These are phyloP conservation scores for Trifolium fragiferum DNA, from an alignment of 306 rosid genomes.

Conservation along the genomic window DNA sequence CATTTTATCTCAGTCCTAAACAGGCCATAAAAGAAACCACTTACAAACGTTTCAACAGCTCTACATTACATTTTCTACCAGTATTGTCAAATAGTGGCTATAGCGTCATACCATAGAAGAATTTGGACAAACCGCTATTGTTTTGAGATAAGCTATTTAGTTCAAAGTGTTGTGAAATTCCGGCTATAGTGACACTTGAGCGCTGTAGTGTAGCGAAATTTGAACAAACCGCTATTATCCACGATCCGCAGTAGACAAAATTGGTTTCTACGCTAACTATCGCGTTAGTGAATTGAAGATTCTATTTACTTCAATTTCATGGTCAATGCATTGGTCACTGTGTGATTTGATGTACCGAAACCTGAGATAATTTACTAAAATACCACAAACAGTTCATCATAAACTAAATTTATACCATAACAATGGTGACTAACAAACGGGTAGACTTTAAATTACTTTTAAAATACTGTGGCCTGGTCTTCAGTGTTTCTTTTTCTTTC, in stretches of 20 bases:
- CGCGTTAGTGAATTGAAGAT: conserved; percentile 22
- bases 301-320: conserved; percentile 27
- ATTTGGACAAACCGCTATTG: too few relatives aligned
- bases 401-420: conserved; percentile 31
- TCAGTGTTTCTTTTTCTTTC: conserved; percentile 75
- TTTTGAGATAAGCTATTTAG: neutral
- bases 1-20: neutral
- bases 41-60: neutral
- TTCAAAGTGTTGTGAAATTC: neutral
- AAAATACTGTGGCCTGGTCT: conserved; percentile 67
- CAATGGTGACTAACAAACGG: conserved; percentile 38
- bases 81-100: neutral
- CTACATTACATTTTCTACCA: neutral
- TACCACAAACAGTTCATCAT: conserved; percentile 30
- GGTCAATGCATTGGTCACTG: conserved; percentile 24
- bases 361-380: conserved; percentile 28
- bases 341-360: conserved; percentile 18
- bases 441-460: conserved; percentile 46
- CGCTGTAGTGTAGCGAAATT: neutral
- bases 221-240: neutral
- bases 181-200: neutral
- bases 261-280: conserved; percentile 6
- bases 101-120: too few relatives aligned
- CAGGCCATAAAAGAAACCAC: conserved; percentile 24
- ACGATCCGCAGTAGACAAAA: neutral